phyloP scores from a whole-genome alignment of 2,329 filamentous ascomycete species.

The Lecanicillium sp. region DNA sequence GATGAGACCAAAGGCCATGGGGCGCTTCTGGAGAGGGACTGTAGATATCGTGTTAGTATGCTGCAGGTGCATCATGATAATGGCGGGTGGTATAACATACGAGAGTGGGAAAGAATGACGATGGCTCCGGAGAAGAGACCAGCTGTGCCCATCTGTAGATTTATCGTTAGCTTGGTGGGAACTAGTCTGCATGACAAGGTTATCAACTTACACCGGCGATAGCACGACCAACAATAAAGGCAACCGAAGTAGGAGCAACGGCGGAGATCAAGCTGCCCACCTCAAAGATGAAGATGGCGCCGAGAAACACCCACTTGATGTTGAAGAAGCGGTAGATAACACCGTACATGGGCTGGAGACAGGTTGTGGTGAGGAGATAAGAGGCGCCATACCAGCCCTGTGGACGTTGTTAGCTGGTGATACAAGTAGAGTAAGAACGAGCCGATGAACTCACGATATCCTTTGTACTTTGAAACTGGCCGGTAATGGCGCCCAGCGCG shows the following conservation, averaged over 20 bases:
- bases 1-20: slow-evolving; percentile 45
- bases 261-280: slow-evolving; percentile 36
- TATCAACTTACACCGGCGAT: slow-evolving; percentile 29
- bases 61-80: neutral
- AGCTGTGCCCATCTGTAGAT: slow-evolving; percentile 32
- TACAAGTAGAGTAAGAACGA: slow-evolving; percentile 8
- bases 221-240: slow-evolving; percentile 45
- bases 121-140: slow-evolving; percentile 43
- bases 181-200: too few relatives aligned
- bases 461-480: slow-evolving; percentile 33
- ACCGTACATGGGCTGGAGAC: slow-evolving; percentile 42
- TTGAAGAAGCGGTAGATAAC: slow-evolving; percentile 42
- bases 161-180: too few relatives aligned
- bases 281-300: slow-evolving; percentile 34
- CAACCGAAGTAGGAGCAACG: slow-evolving; percentile 35
- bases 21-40: slow-evolving; percentile 47
- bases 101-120: slow-evolving; percentile 36
- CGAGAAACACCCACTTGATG: slow-evolving; percentile 38
- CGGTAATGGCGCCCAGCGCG: slow-evolving; percentile 43
- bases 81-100: slow-evolving; percentile 14
- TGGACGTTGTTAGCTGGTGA: slow-evolving; percentile 7
- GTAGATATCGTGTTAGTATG: slow-evolving; percentile 3
- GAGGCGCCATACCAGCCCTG: slow-evolving; percentile 43
- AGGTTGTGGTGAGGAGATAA: slow-evolving; percentile 41
- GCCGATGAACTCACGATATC: slow-evolving; percentile 30